Evolutionary conservation across 2,329 filamentous ascomycete species (phyloP), one percentile per base, ranked within the genome.

Genomic region (Epichloe coenophiala): DNA sequence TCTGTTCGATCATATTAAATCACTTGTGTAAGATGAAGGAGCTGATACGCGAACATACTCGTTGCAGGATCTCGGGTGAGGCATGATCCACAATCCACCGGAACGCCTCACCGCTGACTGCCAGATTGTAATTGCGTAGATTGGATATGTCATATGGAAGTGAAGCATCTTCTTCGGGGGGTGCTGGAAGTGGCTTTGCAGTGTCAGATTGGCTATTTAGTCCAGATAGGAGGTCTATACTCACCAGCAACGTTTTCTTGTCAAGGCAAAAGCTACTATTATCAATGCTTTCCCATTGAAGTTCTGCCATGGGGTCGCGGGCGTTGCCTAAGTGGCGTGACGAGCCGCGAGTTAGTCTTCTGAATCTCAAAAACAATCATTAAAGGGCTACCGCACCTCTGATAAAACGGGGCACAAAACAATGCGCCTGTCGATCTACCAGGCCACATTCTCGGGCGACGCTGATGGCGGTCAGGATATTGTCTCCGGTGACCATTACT

Each of bases 401-500:
- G 1, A 81, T 66, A 61, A 98, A 96, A 59, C 86, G 86, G 15
- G 93, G 91, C 6, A 97, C 83, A 63, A 96, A 98, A 67, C 93
- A 97, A 58, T 94, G 88, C 0, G 88, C 84, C 31, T 80, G 82
- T 55, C 77, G 80, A 60, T 90, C 81, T 57, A 97, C 83, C 51
- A 98, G 72, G 41, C 83, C 79, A 65, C 90, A 96, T 61, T 97
- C 90, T 59, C 90, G 79, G 3, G 89, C 91, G 50, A 98, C 93
- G 60, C 90, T 96, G 61, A 98, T 90, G 19, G 93, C 93, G 9
- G 93, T 98, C 50, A 97, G 71, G 55, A 97, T 97, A 59, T 98
- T 98, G 71, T 98, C 93, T 33, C 93, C 93, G 0, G 93, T 98
- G 55, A 94, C 94, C 93, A 98, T 98, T 48, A 95, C 82, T 33